Evolutionary conservation across 306 rosid species (phyloP).

Genomic region (Coriaria nepalensis): DNA sequence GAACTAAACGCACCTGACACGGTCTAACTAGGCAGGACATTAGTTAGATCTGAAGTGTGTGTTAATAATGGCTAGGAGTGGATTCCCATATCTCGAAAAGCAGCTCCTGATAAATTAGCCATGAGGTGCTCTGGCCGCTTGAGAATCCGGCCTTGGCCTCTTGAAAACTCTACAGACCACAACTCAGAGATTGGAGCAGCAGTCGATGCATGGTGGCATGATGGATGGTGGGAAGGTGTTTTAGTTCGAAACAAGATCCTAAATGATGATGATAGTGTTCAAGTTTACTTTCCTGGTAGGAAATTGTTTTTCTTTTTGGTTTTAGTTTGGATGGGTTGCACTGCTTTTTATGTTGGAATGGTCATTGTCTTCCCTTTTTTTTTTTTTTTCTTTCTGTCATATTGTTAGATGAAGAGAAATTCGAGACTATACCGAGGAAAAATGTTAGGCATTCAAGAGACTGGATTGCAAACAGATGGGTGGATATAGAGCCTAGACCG

Average conservation of each 20-base stretch:
- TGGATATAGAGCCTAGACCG: conserved; percentile 34
- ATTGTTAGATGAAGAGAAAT: conserved; percentile 48
- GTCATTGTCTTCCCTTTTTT: conserved; percentile 4
- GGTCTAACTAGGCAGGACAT: background rate
- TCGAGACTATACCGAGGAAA: conserved; percentile 27
- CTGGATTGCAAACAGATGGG: conserved; percentile 55
- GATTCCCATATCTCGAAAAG: conserved; percentile 49
- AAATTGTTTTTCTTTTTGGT: conserved; percentile 6
- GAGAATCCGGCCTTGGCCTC: conserved; percentile 50
- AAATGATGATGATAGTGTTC: conserved; percentile 35
- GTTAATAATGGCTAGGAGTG: conserved; percentile 54
- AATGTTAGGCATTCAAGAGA: conserved; percentile 49
- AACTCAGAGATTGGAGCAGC: conserved; percentile 42
- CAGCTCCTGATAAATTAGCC: conserved; percentile 57
- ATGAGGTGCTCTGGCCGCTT: conserved; percentile 60
- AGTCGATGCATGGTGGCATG: conserved; percentile 78
- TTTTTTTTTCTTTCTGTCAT: conserved; percentile 13
- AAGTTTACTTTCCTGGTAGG: conserved; percentile 64
- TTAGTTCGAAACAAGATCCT: conserved; percentile 28
- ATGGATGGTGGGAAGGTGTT: conserved; percentile 92
- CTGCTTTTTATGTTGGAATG: background rate
- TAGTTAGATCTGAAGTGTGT: conserved; percentile 9
- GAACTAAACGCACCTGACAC: too few relatives aligned
- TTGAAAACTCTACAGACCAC: conserved; percentile 16
- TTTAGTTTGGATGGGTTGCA: too few relatives aligned